Conservation (phyloP, 257 asterid genomes). For the Solanum stenotomum region DNA sequence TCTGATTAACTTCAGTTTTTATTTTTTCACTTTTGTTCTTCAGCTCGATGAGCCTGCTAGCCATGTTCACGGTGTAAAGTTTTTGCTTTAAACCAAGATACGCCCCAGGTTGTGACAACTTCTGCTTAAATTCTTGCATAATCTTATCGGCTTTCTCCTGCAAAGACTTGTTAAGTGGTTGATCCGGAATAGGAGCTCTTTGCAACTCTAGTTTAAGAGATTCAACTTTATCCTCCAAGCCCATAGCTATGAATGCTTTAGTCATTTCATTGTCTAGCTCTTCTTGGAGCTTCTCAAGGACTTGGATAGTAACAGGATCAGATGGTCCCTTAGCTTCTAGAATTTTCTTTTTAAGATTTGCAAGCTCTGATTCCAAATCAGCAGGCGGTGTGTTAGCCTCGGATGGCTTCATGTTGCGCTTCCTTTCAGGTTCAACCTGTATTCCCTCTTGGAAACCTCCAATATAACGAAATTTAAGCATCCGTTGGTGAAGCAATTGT, state of each 20-base stretch:
- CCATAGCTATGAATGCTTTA: constrained; percentile 59
- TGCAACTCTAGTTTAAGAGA: constrained; percentile 43
- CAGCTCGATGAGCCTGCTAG: constrained; percentile 18
- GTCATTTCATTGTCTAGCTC: constrained; percentile 49
- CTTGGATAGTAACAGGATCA: constrained; percentile 23
- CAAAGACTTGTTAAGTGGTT: constrained; percentile 12
- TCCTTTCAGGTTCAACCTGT: constrained; percentile 52
- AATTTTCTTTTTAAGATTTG: constrained; percentile 45
- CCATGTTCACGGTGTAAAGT: constrained; percentile 28
- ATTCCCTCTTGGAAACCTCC: constrained; percentile 65
- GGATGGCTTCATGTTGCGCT: constrained; percentile 46
- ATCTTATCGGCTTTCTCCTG: constrained; percentile 35
- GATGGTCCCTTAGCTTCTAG: constrained; percentile 39
- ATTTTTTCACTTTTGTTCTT: constrained; percentile 35
- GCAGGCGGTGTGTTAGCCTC: constrained; percentile 26
- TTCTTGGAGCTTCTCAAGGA: constrained; percentile 41
- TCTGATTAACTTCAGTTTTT: constrained; percentile 34
- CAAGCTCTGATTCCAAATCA: constrained; percentile 49
- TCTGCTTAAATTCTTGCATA: constrained; percentile 43
- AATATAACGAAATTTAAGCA: constrained; percentile 56
- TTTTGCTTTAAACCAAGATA: constrained; percentile 42
- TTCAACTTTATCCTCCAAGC: constrained; percentile 41
- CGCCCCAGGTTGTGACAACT: constrained; percentile 41
- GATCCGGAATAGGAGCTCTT: constrained; percentile 20
- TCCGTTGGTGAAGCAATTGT: constrained; percentile 56